Percentiles rank a stretch among this genome's conserved stretches.
These are phyloP conservation scores for Lactarius trivialis DNA, from an alignment of 768 basidiomycete species.

Conservation along the genomic window DNA sequence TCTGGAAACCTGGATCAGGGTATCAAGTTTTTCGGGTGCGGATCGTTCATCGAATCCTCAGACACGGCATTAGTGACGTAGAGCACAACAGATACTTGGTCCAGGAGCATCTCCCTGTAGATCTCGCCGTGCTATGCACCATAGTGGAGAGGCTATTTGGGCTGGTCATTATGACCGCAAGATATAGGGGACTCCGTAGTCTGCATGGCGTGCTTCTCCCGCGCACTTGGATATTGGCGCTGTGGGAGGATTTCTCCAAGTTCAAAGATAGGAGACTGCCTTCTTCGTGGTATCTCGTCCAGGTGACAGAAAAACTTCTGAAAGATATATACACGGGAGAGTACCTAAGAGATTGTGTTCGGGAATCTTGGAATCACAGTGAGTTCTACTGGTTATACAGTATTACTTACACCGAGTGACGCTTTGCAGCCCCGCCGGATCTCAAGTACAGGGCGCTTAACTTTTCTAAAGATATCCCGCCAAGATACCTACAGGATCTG, in stretches of 20 bases:
- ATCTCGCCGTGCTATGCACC: slow-evolving; percentile 47
- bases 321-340: slow-evolving; percentile 11
- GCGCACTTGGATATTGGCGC: slow-evolving; percentile 42
- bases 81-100: slow-evolving; percentile 40
- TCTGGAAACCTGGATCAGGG: slow-evolving; percentile 36
- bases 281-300: neutral
- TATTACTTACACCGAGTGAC: neutral
- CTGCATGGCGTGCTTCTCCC: slow-evolving; percentile 49
- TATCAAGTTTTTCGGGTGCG: slow-evolving; percentile 32
- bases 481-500: slow-evolving; percentile 4
- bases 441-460: neutral
- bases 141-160: slow-evolving; percentile 44
- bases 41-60: neutral
- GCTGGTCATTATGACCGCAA: slow-evolving; percentile 34
- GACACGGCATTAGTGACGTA: neutral
- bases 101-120: slow-evolving; percentile 32
- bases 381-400: neutral
- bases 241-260: slow-evolving; percentile 16
- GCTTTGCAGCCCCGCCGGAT: neutral
- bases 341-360: neutral
- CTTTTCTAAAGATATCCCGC: slow-evolving; percentile 1
- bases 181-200: slow-evolving; percentile 19
- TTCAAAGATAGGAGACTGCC: neutral
- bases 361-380: neutral
- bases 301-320: neutral